A percentile compares a stretch with the other conserved stretches of the same genome.
Conservation (phyloP, 495 filamentous ascomycete genomes). For the Letharia columbiana region DNA sequence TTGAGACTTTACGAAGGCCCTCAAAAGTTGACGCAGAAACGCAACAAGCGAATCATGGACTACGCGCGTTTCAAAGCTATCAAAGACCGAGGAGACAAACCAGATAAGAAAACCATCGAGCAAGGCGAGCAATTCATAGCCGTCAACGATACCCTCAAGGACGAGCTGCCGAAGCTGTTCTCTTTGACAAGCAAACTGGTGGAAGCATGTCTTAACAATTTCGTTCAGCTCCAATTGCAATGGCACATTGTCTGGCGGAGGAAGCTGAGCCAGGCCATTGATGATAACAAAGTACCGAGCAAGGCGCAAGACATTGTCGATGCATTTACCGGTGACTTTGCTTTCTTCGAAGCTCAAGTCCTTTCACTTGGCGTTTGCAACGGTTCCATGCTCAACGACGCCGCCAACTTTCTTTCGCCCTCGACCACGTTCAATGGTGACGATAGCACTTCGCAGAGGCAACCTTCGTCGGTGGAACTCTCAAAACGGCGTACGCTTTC, state of each 20-base stretch:
- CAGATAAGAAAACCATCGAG: slow-evolving; percentile 73
- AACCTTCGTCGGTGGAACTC: slow-evolving; percentile 38
- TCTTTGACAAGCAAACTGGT: slow-evolving; percentile 67
- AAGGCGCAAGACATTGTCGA: slow-evolving; percentile 56
- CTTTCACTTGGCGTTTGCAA: slow-evolving; percentile 50
- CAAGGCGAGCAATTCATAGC: slow-evolving; percentile 79
- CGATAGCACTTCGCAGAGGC: slow-evolving; percentile 35
- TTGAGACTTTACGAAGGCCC: slow-evolving; percentile 75
- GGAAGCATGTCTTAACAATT: slow-evolving; percentile 67
- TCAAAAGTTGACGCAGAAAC: slow-evolving; percentile 79
- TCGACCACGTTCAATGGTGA: slow-evolving; percentile 31
- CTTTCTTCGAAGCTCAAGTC: slow-evolving; percentile 42
- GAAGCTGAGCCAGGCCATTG: slow-evolving; percentile 68
- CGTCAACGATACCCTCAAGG: slow-evolving; percentile 83
- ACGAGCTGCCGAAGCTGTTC: slow-evolving; percentile 84
- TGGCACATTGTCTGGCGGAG: slow-evolving; percentile 75
- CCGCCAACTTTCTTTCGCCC: slow-evolving; percentile 43
- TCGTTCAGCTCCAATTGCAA: slow-evolving; percentile 67
- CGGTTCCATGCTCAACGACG: slow-evolving; percentile 45
- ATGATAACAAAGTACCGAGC: slow-evolving; percentile 53
- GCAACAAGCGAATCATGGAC: slow-evolving; percentile 79
- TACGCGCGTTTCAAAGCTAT: slow-evolving; percentile 74
- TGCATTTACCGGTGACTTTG: slow-evolving; percentile 67
- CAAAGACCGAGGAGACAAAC: slow-evolving; percentile 68
- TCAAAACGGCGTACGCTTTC: slow-evolving; percentile 48